Conservation (phyloP, 2,329 filamentous ascomycete species). For the Scytalidium lignicola region DNA sequence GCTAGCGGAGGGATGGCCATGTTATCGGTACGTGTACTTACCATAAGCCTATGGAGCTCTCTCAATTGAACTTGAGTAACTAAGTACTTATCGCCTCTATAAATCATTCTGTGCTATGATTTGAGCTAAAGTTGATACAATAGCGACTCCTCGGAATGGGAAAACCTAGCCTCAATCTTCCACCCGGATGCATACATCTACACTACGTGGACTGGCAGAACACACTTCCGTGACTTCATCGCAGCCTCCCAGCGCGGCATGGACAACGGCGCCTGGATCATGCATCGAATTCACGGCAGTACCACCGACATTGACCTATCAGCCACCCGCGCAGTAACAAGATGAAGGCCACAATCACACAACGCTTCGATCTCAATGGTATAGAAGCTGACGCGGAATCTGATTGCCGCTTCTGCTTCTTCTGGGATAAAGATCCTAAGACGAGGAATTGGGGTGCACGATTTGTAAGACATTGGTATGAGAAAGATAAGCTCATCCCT, state of each 20-base stretch:
- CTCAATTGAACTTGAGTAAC: too few species aligned
- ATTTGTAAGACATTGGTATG: conserved; percentile 44
- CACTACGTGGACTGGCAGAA: conserved; percentile 44
- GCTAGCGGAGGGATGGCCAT: conserved; percentile 44
- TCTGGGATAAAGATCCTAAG: conserved; percentile 32
- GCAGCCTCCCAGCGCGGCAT: conserved; percentile 31
- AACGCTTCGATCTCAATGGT: conserved; percentile 37
- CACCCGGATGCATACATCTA: conserved; percentile 41
- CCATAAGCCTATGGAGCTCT: too few species aligned
- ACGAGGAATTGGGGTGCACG: conserved; percentile 35
- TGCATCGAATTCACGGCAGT: conserved; percentile 36
- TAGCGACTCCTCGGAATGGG: conserved; percentile 45
- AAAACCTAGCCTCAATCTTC: conserved; percentile 45
- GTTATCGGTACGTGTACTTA: conserved; percentile 30
- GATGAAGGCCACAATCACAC: conserved; percentile 45
- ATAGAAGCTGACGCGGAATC: conserved; percentile 38
- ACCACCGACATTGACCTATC: conserved; percentile 35
- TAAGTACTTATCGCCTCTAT: too few species aligned
- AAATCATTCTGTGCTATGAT: background rate
- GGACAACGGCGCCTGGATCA: conserved; percentile 37
- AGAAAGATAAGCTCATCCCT: conserved; percentile 46
- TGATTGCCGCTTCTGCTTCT: conserved; percentile 42
- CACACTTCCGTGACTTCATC: conserved; percentile 35
- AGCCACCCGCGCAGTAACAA: conserved; percentile 37
- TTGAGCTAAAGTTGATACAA: background rate